Base-by-base conservation (phyloP, 345 rosid genomes). In the Clausena lansium region DNA sequence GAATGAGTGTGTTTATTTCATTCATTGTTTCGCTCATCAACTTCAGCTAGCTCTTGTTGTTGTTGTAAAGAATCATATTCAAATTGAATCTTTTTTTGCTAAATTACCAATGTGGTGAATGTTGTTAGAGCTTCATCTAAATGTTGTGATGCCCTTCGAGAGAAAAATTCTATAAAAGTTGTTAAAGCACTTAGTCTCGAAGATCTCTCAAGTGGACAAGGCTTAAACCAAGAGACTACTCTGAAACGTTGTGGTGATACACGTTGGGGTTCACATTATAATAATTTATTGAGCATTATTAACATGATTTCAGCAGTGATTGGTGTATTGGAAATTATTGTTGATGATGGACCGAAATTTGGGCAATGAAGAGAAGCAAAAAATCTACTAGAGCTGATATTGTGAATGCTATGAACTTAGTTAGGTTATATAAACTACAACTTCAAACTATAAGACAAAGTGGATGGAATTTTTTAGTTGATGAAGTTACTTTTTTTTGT, bases 11-110 rank as follows among this genome's bases (percentile, higher is more conserved):
- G 22, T 0, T 50, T 50, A 50, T 58, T n/a, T 5, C 2, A 58
- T 58, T 58, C 4, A 70, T 62, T 70, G 39, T 62, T 80, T 71
- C 60, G 76, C 68, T 0, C 60, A 75, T 70, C 76, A 50, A 54
- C 59, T 72, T 20, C 39, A 77, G 0, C 28, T 67, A 17, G n/a
- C 32, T 59, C 60, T 78, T 62, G 7, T 64, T 5, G 28, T 1
- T 22, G 22, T 74, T 28, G 36, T 33, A 74, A 74, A 70, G 4
- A 78, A 47, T 11, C 0, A 10, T 41, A 41, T 41, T 0, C 15
- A 11, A 41, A n/a, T 78, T 41, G 28, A 19, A 0, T 25, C 19
- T 1, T 39, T n/a, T 10, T 75, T 78, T 14, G 6, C 7, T 39
- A 6, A 33, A 17, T 78, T 38, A 2, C 27, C 41, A 30, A n/a